phyloP scores from a whole-genome alignment of 495 filamentous ascomycete species.

The Hyaloscypha bicolor region DNA sequence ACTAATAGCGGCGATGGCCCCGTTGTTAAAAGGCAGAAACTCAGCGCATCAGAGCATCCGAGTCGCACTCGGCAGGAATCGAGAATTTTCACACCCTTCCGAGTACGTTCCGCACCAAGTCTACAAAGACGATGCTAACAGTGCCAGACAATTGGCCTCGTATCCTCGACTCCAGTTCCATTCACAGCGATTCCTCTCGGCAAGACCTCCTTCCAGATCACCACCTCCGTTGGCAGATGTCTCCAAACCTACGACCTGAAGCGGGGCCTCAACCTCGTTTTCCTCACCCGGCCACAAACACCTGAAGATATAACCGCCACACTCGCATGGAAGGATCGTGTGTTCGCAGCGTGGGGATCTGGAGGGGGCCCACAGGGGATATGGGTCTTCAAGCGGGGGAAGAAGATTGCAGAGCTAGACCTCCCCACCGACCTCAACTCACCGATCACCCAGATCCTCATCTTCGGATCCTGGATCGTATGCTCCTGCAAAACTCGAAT shows the following conservation, averaged over 20 bases:
- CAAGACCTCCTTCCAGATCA: constrained; percentile 95
- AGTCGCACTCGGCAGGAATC: constrained; percentile 50
- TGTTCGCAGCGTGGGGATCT: constrained; percentile 85
- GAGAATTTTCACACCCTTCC: constrained; percentile 86
- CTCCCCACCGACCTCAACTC: constrained; percentile 60
- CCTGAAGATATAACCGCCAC: constrained; percentile 84
- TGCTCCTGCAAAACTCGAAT: constrained; percentile 74
- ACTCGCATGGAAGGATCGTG: constrained; percentile 80
- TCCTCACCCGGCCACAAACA: constrained; percentile 87
- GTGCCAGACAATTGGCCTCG: constrained; percentile 81
- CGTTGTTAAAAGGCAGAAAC: constrained; percentile 69
- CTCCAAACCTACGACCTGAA: constrained; percentile 95
- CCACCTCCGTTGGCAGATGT: constrained; percentile 84
- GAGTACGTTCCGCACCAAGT: constrained; percentile 60
- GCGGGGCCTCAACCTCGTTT: constrained; percentile 85
- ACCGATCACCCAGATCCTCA: constrained; percentile 73
- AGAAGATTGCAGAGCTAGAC: constrained; percentile 74
- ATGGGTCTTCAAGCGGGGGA: constrained; percentile 97
- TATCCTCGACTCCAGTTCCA: constrained; percentile 86
- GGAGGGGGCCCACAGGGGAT: constrained; percentile 59
- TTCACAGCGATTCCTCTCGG: constrained; percentile 87
- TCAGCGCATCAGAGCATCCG: constrained; percentile 40
- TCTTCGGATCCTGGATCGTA: constrained; percentile 92
- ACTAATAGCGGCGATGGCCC: constrained; percentile 53
- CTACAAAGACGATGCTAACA: not conserved